These are phyloP conservation scores for Knufia petricola DNA, from an alignment of 2,329 filamentous ascomycete genomes.

Conservation along the genomic window DNA sequence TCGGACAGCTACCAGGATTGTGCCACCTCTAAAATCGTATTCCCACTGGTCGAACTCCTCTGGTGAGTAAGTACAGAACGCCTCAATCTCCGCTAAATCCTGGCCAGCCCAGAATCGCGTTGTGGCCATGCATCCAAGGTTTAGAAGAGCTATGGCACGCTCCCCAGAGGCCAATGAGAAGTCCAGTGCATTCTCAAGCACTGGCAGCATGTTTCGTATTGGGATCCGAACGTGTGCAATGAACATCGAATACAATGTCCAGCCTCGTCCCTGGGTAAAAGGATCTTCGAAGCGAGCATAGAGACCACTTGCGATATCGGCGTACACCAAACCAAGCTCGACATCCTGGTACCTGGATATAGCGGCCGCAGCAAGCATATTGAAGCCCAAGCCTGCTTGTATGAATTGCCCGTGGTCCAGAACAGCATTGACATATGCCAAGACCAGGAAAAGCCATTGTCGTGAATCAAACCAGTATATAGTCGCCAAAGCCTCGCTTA, in stretches of 20 bases:
- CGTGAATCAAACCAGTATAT: slow-evolving; percentile 52
- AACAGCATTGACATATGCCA: slow-evolving; percentile 49
- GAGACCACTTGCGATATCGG: slow-evolving; percentile 43
- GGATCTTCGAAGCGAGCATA: slow-evolving; percentile 43
- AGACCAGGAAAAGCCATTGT: slow-evolving; percentile 49
- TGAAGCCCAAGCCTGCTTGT: slow-evolving; percentile 49
- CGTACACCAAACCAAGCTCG: slow-evolving; percentile 44
- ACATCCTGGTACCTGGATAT: slow-evolving; percentile 50
- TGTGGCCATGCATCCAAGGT: slow-evolving; percentile 49
- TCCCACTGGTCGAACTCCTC: slow-evolving; percentile 50
- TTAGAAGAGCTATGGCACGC: slow-evolving; percentile 48
- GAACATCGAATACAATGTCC: slow-evolving; percentile 50
- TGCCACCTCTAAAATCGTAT: slow-evolving; percentile 49
- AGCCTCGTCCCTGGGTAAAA: slow-evolving; percentile 47
- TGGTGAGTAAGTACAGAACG: slow-evolving; percentile 46
- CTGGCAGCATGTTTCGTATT: slow-evolving; percentile 41
- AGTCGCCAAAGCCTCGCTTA: slow-evolving; percentile 49
- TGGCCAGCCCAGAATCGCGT: slow-evolving; percentile 48
- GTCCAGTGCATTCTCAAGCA: slow-evolving; percentile 47
- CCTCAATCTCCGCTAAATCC: slow-evolving; percentile 49
- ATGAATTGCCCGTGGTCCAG: slow-evolving; percentile 46
- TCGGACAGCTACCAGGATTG: slow-evolving; percentile 43
- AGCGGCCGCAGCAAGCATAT: slow-evolving; percentile 48
- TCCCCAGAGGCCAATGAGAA: slow-evolving; percentile 49
- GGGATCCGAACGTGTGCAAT: slow-evolving; percentile 51